Percentiles rank a stretch among this genome's conserved stretches.
phyloP scores from a whole-genome alignment of 208 protist genomes.

The Leishmania tropica region DNA sequence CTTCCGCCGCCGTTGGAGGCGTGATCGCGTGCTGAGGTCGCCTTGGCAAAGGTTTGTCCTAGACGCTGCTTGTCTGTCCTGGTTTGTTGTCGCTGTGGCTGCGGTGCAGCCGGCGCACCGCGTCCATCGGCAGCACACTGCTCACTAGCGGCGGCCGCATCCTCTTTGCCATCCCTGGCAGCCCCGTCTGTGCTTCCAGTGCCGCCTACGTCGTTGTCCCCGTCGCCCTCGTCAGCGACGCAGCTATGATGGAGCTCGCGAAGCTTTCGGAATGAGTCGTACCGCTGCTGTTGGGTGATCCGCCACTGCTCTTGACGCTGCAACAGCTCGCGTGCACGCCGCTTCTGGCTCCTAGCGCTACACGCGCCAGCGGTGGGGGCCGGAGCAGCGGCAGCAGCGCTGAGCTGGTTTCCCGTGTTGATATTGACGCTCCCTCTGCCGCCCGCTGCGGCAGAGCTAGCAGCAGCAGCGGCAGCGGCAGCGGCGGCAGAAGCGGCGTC shows the following conservation, averaged over 20 bases:
- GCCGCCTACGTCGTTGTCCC: neutral
- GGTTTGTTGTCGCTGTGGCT: neutral
- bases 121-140: neutral
- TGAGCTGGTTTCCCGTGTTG: neutral
- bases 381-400: neutral
- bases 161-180: neutral
- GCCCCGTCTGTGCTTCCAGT: neutral
- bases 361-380: neutral
- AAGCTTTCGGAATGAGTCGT: slow-evolving; percentile 33
- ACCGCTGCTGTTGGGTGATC: slow-evolving; percentile 27
- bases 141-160: neutral
- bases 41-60: neutral
- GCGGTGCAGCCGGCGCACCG: neutral
- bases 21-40: neutral
- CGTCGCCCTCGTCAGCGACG: neutral
- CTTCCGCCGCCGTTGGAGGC: neutral
- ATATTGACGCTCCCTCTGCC: neutral
- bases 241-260: slow-evolving; percentile 25
- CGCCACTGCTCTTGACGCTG: slow-evolving; percentile 25
- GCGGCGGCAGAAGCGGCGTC: neutral
- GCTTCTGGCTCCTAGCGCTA: slow-evolving; percentile 11
- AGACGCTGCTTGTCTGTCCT: neutral
- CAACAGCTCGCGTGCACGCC: slow-evolving; percentile 26
- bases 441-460: neutral
- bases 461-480: too few species aligned